Evolutionary conservation across 768 basidiomycete species (phyloP), one percentile per base, ranked within the genome.

Genomic region (Gloeopeniophorella convolvens): DNA sequence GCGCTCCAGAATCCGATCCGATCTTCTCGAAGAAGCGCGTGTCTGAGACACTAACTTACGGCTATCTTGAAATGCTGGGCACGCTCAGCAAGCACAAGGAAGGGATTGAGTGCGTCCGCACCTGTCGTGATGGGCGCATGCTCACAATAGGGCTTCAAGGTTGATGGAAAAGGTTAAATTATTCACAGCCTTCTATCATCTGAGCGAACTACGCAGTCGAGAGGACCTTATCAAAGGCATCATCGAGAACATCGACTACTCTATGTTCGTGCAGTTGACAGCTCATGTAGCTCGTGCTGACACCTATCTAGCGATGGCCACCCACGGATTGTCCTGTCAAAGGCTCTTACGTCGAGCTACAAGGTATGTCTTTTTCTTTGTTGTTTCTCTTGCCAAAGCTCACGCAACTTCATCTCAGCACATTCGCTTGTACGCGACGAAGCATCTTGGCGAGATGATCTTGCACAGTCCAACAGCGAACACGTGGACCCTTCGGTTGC

Each of bases 21-120:
- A 76, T 89, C 43, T 91, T 98, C 60, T 91, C 93, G 1, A 87
- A 86, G 63, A 77, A 82, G 57, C 77, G 90, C 6, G 75, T 97
- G 41, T 74, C 83, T 33, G 82, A 84, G 15, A 92, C 91, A 0
- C 67, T 99, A 59, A 89, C 90, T 0, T 87, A 80, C 59, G 95
- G 93, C 0, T 98, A 98, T 66, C 80, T 99, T 57, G 92, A 96
- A 60, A 93, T 99, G 84, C 75, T 99, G 3, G 95, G 95, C 7
- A 84, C 80, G 1, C 72, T 99, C 39, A 95, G 89, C 70, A 91
- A 85, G 61, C 81, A 83, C 55, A 77, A 82, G 41, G 90, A 96
- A 40, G 96, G 96, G 21, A 78, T 94, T 20, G 87, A 89, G 93
- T 94, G 32, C 10, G 20, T 45, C 15, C 35, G 36, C 26, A 16